Base-by-base conservation (phyloP, 768 basidiomycete species). In the Phlebiopsis gigantea region DNA sequence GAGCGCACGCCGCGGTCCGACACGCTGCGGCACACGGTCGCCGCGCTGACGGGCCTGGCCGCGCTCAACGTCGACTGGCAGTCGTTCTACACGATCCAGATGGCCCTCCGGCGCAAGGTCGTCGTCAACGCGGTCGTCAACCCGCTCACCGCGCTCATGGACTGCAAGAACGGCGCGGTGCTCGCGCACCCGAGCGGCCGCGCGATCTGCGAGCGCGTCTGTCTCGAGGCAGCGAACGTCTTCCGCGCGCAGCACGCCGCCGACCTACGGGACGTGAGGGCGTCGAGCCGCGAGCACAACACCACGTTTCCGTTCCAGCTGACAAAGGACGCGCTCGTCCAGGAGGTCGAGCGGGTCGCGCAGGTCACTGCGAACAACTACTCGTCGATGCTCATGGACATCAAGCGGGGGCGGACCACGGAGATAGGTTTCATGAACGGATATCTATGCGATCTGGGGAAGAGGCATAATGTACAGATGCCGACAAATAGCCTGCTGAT, bases 391-490 rank as follows among this genome's bases (percentile, higher is more conserved):
- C 75, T 93, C 17, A 68, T 75, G 15, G 93, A 96, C 66, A 68
- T 95, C 26, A 78, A 77, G 60, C 69, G 71, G 29, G 85, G 85
- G 43, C 73, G 74, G 51, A 59, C 65, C 5, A 94, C 93, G 0
- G 94, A 98, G 72, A 79, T 98, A 22, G 81, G 87, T 17, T 90
- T 74, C 63, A 75, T 97, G 63, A 93, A 90, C 58, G 94, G 95
- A 4, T 91, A 93, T 68, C 69, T 98, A 48, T 66, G 84, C 26
- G 71, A 73, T 7, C 71, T 93, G 7, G 95, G 88, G 24, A 62
- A 71, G 46, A 69, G 75, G 39, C 79, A 86, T 62, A 71, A 74
- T 5, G 73, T 93, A 28, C 68, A 71, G 17, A 87, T 85, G 66
- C 82, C 83, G 5, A 75, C 78, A 24, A 88, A 76, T 55, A 67